Conservation (phyloP, 768 basidiomycete genomes). For the Scleroderma bovista region DNA sequence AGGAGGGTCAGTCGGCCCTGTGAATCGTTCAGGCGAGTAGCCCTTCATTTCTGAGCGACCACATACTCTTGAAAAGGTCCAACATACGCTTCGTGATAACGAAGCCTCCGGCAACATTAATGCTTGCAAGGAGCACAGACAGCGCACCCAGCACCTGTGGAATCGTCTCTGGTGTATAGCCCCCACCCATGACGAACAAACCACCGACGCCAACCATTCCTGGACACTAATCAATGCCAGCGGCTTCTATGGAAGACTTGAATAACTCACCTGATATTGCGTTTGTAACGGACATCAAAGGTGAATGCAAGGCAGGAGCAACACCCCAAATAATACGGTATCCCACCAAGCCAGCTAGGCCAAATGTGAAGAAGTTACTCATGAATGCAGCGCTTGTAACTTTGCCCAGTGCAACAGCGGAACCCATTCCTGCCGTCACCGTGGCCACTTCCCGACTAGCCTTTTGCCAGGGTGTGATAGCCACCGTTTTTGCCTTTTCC, state of each 20-base stretch:
- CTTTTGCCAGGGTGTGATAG: slow-evolving; percentile 86
- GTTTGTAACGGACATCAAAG: slow-evolving; percentile 88
- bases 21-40: slow-evolving; percentile 4
- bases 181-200: slow-evolving; percentile 87
- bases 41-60: neutral
- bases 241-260: neutral
- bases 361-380: slow-evolving; percentile 86
- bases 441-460: slow-evolving; percentile 66
- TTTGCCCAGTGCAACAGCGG: slow-evolving; percentile 68
- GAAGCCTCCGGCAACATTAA: slow-evolving; percentile 87
- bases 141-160: slow-evolving; percentile 75
- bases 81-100: slow-evolving; percentile 90
- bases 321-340: slow-evolving; percentile 91
- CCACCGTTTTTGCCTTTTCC: slow-evolving; percentile 39
- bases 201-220: slow-evolving; percentile 81
- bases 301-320: slow-evolving; percentile 81
- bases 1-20: slow-evolving; percentile 79
- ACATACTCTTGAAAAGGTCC: slow-evolving; percentile 84
- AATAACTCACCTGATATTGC: slow-evolving; percentile 67
- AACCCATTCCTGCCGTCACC: slow-evolving; percentile 73
- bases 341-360: slow-evolving; percentile 79
- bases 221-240: slow-evolving; percentile 11
- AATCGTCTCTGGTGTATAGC: slow-evolving; percentile 74
- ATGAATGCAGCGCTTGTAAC: slow-evolving; percentile 78
- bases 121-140: slow-evolving; percentile 81